Conservation (phyloP, 2,329 filamentous ascomycete species). For the Paracoccidioides brasiliensis region DNA sequence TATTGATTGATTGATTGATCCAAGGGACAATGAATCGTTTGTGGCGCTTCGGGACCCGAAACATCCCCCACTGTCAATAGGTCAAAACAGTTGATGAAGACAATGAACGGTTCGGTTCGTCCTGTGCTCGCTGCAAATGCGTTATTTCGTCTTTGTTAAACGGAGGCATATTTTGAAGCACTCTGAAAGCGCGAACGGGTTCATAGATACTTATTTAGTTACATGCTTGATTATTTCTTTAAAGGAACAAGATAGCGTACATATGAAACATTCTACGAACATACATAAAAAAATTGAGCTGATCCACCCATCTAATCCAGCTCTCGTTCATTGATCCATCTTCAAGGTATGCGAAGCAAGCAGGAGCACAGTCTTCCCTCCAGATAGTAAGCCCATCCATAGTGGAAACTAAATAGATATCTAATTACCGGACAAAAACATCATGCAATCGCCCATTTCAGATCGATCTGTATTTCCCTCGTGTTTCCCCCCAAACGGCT, state of each 20-base stretch:
- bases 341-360: background rate
- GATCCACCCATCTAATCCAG: background rate
- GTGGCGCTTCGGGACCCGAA: background rate
- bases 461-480: background rate
- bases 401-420: background rate
- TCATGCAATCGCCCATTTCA: background rate
- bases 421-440: background rate
- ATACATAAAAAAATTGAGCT: background rate
- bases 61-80: background rate
- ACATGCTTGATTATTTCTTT: background rate
- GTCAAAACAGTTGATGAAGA: background rate
- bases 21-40: background rate
- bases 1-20: background rate
- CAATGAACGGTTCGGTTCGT: background rate
- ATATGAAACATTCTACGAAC: background rate
- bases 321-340: background rate
- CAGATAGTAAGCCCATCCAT: background rate
- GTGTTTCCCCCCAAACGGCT: background rate
- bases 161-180: background rate
- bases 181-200: background rate
- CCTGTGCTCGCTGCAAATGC: background rate
- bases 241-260: background rate
- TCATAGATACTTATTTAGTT: background rate
- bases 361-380: no score
- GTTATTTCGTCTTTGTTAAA: background rate